These are phyloP conservation scores for Suhomyces kunorum DNA, from an alignment of 1,139 yeast species.

Conservation along the genomic window DNA sequence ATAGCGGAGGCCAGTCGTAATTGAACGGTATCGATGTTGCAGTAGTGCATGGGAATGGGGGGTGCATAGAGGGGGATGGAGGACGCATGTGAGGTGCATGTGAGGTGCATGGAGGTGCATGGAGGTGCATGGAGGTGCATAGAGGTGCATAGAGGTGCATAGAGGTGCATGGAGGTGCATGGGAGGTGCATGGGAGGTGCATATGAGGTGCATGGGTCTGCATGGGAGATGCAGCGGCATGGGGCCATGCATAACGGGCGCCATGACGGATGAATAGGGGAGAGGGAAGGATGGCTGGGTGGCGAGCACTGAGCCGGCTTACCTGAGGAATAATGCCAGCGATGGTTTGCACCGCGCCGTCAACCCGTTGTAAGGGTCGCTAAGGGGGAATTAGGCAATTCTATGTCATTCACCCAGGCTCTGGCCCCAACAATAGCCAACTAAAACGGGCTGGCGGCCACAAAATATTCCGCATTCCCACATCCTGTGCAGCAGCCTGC, in stretches of 20 bases:
- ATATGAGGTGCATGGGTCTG: too few relatives aligned
- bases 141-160: neutral
- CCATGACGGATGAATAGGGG: too few relatives aligned
- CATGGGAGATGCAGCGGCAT: too few relatives aligned
- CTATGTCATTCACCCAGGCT: too few relatives aligned
- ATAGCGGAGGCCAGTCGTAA: conserved; percentile 3
- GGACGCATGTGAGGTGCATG: neutral
- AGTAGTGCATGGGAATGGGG: neutral
- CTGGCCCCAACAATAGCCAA: neutral
- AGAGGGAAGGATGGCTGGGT: too few relatives aligned
- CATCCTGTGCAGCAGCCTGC: neutral
- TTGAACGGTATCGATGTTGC: conserved; percentile 2
- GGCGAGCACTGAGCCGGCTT: too few relatives aligned
- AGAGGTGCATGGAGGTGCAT: neutral
- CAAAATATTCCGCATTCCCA: neutral
- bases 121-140: neutral
- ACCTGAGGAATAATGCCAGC: too few relatives aligned
- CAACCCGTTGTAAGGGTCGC: too few relatives aligned
- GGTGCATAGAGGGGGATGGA: neutral
- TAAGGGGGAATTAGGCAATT: too few relatives aligned
- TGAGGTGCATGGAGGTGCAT: neutral
- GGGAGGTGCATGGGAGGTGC: too few relatives aligned
- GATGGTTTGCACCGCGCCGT: too few relatives aligned
- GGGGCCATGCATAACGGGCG: too few relatives aligned
- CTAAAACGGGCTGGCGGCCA: neutral